Conservation (phyloP, 2,329 filamentous ascomycete species). For the Harringtonia aguacate region DNA sequence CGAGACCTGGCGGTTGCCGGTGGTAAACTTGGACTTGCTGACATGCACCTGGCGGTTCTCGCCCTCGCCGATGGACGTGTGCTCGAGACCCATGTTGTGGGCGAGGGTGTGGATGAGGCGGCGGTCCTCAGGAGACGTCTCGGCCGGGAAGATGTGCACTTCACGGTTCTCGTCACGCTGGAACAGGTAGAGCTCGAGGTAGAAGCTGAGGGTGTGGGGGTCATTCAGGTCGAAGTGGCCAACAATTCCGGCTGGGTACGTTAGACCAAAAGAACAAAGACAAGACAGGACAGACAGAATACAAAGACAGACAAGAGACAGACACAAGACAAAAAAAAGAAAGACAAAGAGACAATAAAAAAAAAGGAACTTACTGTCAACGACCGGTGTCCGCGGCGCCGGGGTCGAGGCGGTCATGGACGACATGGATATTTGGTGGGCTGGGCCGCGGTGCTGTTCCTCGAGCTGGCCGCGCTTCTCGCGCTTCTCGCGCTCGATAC, state of each 20-base stretch:
- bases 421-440: conserved; percentile 82
- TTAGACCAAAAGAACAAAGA: conserved; percentile 3
- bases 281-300: too few relatives aligned
- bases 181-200: conserved; percentile 83
- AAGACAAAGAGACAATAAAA: neutral
- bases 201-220: conserved; percentile 74
- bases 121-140: conserved; percentile 71
- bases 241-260: conserved; percentile 32
- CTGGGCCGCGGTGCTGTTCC: conserved; percentile 80
- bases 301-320: too few relatives aligned
- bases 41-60: conserved; percentile 87
- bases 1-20: conserved; percentile 26
- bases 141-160: conserved; percentile 72
- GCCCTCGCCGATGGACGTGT: conserved; percentile 79
- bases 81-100: conserved; percentile 87
- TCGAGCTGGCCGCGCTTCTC: conserved; percentile 92
- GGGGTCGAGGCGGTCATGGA: conserved; percentile 38
- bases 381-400: conserved; percentile 1
- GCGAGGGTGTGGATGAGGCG: conserved; percentile 88
- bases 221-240: conserved; percentile 73
- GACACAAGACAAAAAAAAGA: neutral
- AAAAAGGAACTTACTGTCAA: conserved; percentile 2
- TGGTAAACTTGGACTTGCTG: conserved; percentile 50
- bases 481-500: conserved; percentile 93
- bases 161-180: conserved; percentile 61